Evolutionary conservation across 1,284 basidiomycete species (phyloP), one percentile per base, ranked within the genome.

Genomic region (Cerioporus squamosus): DNA sequence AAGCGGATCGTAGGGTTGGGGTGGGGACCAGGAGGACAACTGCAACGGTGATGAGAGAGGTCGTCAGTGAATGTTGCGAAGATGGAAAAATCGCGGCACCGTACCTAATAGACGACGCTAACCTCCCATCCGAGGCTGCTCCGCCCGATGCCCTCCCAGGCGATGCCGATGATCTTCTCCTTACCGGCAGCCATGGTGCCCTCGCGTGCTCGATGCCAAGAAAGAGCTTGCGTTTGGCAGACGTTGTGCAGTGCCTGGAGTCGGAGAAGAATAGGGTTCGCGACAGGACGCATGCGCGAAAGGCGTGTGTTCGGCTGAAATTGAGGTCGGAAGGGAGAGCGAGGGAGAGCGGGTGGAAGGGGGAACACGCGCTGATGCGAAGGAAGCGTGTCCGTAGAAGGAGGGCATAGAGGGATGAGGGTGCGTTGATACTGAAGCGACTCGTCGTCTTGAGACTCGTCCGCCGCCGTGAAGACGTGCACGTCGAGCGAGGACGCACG

Each of bases 251-350:
- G 69, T 18, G 86, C 86, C 67, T 78, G 79, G 44, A 88, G 68
- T 2, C 85, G 77, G 49, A 88, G 74, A 57, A 80, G 75, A 43
- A 82, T 77, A 2, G 86, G 86, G 63, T 88, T 88, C 48, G 81
- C 81, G 2, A 88, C 77, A 3, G 81, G 81, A 7, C 86, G 76
- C 61, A 83, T 54, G 48, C 71, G 69, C 43, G 64, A 62, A 24
- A 57, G 54, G 31, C 57, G 57, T 18, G 36, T 56, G 26, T 23
- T 49, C 44, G 49, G 65, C 23, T 33, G 62, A 64, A 17, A 56
- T 10, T 57, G 53, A 17, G 60, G 55, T 40, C 69, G 68, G 65
- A 68, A 70, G 5, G 71, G 71, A 38, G 70, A 71, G 46, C 71
- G 70, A 31, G 70, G 69, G 44, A 69, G 66, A 6, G 68, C 50